Conservation (phyloP, 2,329 filamentous ascomycete species). For the Cadophora luteo-olivacea region DNA sequence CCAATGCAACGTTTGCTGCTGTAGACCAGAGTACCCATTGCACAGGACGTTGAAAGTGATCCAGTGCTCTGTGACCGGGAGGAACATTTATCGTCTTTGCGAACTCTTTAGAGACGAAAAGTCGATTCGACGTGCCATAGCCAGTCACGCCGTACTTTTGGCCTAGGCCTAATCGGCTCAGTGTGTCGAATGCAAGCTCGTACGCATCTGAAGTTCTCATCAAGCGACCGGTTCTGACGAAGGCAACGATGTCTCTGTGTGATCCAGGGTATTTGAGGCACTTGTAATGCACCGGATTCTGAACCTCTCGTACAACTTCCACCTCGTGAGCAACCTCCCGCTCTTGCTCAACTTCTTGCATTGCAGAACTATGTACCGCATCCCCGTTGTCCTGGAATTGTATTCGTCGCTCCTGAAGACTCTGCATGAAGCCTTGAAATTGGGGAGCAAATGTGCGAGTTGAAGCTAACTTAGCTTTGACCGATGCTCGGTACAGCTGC, state of each 20-base stretch:
- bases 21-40: slow-evolving; percentile 67
- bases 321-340: slow-evolving; percentile 54
- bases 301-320: slow-evolving; percentile 53
- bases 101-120: slow-evolving; percentile 56
- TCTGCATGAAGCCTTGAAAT: slow-evolving; percentile 39
- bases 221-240: slow-evolving; percentile 54
- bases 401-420: slow-evolving; percentile 46
- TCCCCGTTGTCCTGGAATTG: slow-evolving; percentile 52
- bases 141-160: slow-evolving; percentile 44
- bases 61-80: slow-evolving; percentile 43
- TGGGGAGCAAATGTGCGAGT: too few relatives aligned
- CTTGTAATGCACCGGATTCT: slow-evolving; percentile 48
- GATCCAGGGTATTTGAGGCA: slow-evolving; percentile 53
- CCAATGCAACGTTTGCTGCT: slow-evolving; percentile 54
- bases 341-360: slow-evolving; percentile 61
- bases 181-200: slow-evolving; percentile 50
- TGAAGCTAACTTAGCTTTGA: slow-evolving; percentile 30
- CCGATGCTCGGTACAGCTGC: slow-evolving; percentile 59
- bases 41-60: slow-evolving; percentile 55
- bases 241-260: slow-evolving; percentile 53
- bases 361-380: slow-evolving; percentile 53
- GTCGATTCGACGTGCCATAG: slow-evolving; percentile 35
- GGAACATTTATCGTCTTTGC: slow-evolving; percentile 50
- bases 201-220: slow-evolving; percentile 47
- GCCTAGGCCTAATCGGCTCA: slow-evolving; percentile 50